Evolutionary conservation across 164 flowering plant genomes (phyloP).

Genomic region (Macadamia integrifolia): DNA sequence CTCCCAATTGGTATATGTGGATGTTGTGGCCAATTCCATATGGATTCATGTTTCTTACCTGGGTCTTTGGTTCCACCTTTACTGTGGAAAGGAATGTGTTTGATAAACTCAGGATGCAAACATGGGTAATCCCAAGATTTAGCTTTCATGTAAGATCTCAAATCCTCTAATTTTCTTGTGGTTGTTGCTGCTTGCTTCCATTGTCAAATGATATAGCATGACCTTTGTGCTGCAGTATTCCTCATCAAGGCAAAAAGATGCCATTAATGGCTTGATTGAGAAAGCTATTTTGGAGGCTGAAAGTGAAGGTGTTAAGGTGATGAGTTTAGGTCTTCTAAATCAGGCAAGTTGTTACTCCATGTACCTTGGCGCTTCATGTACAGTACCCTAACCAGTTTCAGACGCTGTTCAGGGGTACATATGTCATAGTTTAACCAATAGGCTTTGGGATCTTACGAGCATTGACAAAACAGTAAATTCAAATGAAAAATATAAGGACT

Average conservation of each 20-base stretch:
- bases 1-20: conserved; percentile 48
- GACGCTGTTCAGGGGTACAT: too few relatives aligned
- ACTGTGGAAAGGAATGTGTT: conserved; percentile 44
- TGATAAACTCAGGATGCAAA: conserved; percentile 38
- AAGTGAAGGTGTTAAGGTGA: conserved; percentile 40
- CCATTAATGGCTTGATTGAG: conserved; percentile 54
- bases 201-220: background rate
- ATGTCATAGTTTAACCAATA: too few relatives aligned
- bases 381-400: too few relatives aligned
- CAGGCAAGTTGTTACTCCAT: conserved; percentile 41
- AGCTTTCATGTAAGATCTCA: conserved; percentile 35
- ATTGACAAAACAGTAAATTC: too few relatives aligned
- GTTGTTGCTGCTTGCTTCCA: background rate
- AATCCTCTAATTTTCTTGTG: too few relatives aligned
- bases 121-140: conserved; percentile 60
- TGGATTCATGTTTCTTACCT: conserved; percentile 36
- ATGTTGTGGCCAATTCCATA: conserved; percentile 50
- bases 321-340: conserved; percentile 62
- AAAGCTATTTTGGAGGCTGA: conserved; percentile 65
- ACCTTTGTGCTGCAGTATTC: conserved; percentile 28
- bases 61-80: conserved; percentile 41
- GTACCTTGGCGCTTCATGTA: too few relatives aligned
- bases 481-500: too few relatives aligned
- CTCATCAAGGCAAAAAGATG: conserved; percentile 28
- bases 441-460: too few relatives aligned